A percentile compares a stretch with the other conserved stretches of the same genome.
Evolutionary conservation across 2,329 filamentous ascomycete genomes (phyloP).

Genomic region (Botryotinia narcissicola): DNA sequence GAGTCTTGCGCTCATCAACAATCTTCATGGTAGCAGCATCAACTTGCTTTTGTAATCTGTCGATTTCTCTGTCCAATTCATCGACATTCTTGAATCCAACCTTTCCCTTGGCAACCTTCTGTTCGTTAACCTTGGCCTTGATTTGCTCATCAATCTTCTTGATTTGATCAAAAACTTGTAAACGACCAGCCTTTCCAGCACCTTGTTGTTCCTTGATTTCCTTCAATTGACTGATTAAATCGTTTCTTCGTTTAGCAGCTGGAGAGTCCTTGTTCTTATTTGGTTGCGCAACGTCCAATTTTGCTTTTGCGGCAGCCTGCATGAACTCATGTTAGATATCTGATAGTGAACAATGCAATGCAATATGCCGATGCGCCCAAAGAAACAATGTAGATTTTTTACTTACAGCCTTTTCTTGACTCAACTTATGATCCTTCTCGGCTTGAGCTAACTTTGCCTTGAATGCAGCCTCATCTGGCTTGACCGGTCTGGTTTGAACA

Average conservation of each 20-base stretch:
- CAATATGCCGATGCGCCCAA: constrained; percentile 17
- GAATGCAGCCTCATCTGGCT: constrained; percentile 83
- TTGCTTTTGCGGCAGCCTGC: constrained; percentile 84
- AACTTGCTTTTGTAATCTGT: constrained; percentile 77
- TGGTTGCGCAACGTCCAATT: constrained; percentile 79
- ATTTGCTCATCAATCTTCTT: constrained; percentile 88
- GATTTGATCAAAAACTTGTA: constrained; percentile 80
- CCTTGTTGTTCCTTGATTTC: constrained; percentile 86
- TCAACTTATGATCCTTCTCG: constrained; percentile 80
- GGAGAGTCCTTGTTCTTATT: constrained; percentile 78
- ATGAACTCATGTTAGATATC: constrained; percentile 26
- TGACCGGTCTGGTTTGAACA: constrained; percentile 57
- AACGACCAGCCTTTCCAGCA: constrained; percentile 78
- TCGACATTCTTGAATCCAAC: constrained; percentile 83
- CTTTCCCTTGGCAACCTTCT: constrained; percentile 80
- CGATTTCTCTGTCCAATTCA: constrained; percentile 82
- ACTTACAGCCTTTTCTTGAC: constrained; percentile 68
- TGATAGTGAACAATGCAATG: constrained; percentile 10
- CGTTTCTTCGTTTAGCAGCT: constrained; percentile 76
- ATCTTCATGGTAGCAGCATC: constrained; percentile 89
- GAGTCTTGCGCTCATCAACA: constrained; percentile 94
- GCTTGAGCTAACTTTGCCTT: constrained; percentile 75
- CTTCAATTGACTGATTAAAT: constrained; percentile 78
- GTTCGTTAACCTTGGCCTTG: constrained; percentile 78
- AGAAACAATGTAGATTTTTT: background rate